A percentile compares a stretch with the other conserved stretches of the same genome.
Conservation (phyloP, 805 yeast genomes). For the Metschnikowia noctiluminum region DNA sequence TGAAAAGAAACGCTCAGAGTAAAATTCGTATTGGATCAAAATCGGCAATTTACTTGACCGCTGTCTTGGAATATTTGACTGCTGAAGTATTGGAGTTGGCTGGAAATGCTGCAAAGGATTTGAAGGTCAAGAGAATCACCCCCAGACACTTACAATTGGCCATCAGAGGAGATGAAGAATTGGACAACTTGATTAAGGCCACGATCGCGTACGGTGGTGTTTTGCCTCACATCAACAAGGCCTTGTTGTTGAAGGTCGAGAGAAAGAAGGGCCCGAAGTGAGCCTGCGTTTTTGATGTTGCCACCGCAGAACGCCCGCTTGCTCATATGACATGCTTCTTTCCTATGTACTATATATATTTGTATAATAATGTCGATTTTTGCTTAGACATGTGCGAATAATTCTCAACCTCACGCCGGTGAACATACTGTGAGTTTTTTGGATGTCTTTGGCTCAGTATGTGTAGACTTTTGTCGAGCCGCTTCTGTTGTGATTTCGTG, state of each 20-base stretch:
- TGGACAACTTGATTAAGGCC: constrained; percentile 33
- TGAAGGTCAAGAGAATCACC: constrained; percentile 32
- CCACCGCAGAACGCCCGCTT: constrained; percentile 1
- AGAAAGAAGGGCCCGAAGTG: constrained; percentile 24
- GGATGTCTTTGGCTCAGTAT: neutral
- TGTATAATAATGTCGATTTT: constrained; percentile 10
- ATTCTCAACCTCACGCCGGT: neutral
- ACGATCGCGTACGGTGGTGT: constrained; percentile 34
- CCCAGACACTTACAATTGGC: constrained; percentile 33
- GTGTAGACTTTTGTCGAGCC: neutral
- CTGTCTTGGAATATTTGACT: constrained; percentile 30
- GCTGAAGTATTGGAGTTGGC: constrained; percentile 34
- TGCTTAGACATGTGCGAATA: neutral
- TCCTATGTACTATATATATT: constrained; percentile 14
- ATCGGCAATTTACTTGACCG: constrained; percentile 60
- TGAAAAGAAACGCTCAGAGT: constrained; percentile 79
- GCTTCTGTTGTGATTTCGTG: constrained; percentile 2
- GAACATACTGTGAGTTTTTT: neutral
- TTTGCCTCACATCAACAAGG: constrained; percentile 34
- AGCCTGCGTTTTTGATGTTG: neutral
- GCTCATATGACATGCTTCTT: neutral
- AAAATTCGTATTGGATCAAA: constrained; percentile 75
- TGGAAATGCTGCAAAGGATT: constrained; percentile 32
- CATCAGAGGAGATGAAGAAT: constrained; percentile 31
- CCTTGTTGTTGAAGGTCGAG: constrained; percentile 32